Conservation (phyloP, 805 yeast species). For the Metschnikowia hibisci region DNA sequence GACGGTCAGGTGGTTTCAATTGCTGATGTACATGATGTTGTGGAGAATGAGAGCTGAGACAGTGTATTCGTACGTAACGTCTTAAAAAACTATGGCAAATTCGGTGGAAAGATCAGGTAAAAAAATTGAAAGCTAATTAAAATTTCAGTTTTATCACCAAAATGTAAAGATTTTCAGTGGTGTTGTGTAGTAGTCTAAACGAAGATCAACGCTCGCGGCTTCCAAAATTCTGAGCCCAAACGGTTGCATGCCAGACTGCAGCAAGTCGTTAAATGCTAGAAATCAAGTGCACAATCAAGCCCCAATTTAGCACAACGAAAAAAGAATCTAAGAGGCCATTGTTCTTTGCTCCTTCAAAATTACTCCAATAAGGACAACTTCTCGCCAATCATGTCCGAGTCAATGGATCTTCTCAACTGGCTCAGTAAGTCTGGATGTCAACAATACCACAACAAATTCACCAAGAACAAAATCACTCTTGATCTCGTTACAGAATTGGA, state of each 20-base stretch:
- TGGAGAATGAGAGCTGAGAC: too few species aligned
- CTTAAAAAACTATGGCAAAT: too few species aligned
- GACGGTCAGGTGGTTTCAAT: slow-evolving; percentile 6
- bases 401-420: slow-evolving; percentile 33
- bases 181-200: background rate
- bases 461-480: slow-evolving; percentile 51
- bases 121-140: too few species aligned
- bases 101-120: too few species aligned
- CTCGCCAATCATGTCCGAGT: slow-evolving; percentile 11
- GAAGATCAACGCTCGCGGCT: background rate
- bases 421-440: slow-evolving; percentile 32
- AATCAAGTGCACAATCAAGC: background rate
- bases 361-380: background rate
- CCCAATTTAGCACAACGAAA: too few species aligned
- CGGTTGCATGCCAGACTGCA: background rate
- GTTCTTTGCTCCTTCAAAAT: too few species aligned
- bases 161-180: too few species aligned
- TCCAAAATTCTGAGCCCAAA: slow-evolving; percentile 1
- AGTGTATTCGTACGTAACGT: too few species aligned
- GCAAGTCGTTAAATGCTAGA: slow-evolving; percentile 1
- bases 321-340: too few species aligned
- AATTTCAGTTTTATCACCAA: too few species aligned
- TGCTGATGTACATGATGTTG: background rate
- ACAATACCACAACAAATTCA: slow-evolving; percentile 30
- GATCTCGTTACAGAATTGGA: slow-evolving; percentile 62